Percentiles rank a stretch among this genome's conserved stretches.
These are phyloP conservation scores for Gastrodia elata DNA, from an alignment of 106 monocot genomes.

Conservation along the genomic window DNA sequence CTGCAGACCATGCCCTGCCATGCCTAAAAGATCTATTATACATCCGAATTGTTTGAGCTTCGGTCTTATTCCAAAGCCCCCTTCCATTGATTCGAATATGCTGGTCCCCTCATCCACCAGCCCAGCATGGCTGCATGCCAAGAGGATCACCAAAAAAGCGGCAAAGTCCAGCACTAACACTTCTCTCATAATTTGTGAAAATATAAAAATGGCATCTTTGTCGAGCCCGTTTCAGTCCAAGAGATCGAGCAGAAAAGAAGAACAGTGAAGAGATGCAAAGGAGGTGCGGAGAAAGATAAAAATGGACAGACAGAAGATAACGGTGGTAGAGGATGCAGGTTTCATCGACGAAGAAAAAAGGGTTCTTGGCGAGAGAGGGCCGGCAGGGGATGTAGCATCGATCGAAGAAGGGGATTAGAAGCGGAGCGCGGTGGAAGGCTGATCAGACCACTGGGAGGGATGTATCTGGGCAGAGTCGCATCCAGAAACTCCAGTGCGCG, in stretches of 20 bases:
- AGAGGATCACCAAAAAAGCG: conserved; percentile 37
- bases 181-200: conserved; percentile 18
- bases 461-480: conserved; percentile 31
- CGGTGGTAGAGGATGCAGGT: conserved; percentile 32
- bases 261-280: no score
- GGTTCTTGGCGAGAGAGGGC: conserved; percentile 80
- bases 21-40: conserved; percentile 39
- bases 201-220: conserved; percentile 28
- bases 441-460: conserved; percentile 36
- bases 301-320: no score
- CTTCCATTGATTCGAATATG: conserved; percentile 38
- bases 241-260: no score
- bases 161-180: conserved; percentile 26
- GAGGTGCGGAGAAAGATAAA: no score
- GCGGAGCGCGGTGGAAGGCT: conserved; percentile 50
- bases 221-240: conserved; percentile 43
- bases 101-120: conserved; percentile 29
- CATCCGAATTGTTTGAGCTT: conserved; percentile 48
- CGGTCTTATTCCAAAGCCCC: conserved; percentile 14
- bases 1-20: conserved; percentile 28
- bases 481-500: conserved; percentile 56
- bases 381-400: conserved; percentile 73
- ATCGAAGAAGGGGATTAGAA: conserved; percentile 72
- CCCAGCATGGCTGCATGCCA: conserved; percentile 51
- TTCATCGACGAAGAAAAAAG: conserved; percentile 80